Base-by-base conservation (phyloP, 345 rosid species). In the Ceriops zippeliana region DNA sequence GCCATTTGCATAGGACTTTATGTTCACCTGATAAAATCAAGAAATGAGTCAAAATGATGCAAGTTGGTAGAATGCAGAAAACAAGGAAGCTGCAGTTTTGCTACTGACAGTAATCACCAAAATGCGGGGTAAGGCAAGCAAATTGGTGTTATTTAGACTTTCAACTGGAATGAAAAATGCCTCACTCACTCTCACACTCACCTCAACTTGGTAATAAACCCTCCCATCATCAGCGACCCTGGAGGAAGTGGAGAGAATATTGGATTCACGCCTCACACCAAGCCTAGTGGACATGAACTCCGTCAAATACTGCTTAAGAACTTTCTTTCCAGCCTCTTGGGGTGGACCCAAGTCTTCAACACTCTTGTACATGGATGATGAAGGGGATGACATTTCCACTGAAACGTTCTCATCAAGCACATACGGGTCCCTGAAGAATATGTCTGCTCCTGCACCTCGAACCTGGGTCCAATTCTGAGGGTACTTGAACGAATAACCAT, bases 211-310 rank as follows among this genome's bases (percentile, higher is more conserved):
- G 78, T 93, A 93, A 73, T 91, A 93, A 61, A 86, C 84, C 74
- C 70, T 91, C 3, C 98, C 98, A 38, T 93, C 98, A 77, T 93
- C 96, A 20, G 97, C 99, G 52, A 91, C 86, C 74, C 83, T 83
- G 0, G 97, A 87, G 47, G 99, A 89, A 11, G 97, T 86, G 7
- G 88, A 82, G 42, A 89, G 80, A 30, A 93, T 58, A 21, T 80
- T 86, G 11, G 89, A 74, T 67, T 89, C 89, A 0, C 98, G 97
- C 82, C 82, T 78, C 13, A 91, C 96, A 1, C 97, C 96, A 2
- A 93, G 91, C 68, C 98, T 83, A 47, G 98, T 93, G 31, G 98
- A 93, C 98, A 93, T 93, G 77, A 93, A 89, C 85, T 93, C 96
- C 22, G 93, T 93, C 83, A 93, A 80, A 78, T 87, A 91, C 85